Conservation (phyloP, 106 monocot species). For the Acanthochlamys bracteata region DNA sequence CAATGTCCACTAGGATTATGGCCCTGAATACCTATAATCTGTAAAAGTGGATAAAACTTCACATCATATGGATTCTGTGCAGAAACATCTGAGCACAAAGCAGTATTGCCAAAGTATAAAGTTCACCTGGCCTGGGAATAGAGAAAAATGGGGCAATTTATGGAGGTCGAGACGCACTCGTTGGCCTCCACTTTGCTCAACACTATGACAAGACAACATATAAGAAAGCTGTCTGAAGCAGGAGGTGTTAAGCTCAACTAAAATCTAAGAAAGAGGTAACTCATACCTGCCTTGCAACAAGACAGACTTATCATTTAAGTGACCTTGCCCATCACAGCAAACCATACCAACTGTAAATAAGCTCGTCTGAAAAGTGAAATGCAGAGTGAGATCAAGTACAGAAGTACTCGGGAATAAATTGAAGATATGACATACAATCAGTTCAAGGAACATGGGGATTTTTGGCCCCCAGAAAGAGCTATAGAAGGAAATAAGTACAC, state of each 20-base stretch:
- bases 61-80: background rate
- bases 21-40: constrained; percentile 91
- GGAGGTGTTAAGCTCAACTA: background rate
- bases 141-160: constrained; percentile 59
- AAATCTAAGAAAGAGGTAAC: background rate
- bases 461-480: too few species aligned
- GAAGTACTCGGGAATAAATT: too few species aligned
- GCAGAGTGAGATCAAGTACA: too few species aligned
- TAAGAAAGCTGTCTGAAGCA: background rate
- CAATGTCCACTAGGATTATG: constrained; percentile 98
- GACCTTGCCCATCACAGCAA: constrained; percentile 84
- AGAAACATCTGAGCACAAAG: background rate
- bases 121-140: constrained; percentile 90
- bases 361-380: constrained; percentile 41
- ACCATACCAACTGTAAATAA: constrained; percentile 91
- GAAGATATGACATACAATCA: too few species aligned
- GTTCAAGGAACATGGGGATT: too few species aligned
- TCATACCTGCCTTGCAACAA: constrained; percentile 77
- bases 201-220: constrained; percentile 20
- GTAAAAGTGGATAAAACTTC: constrained; percentile 8
- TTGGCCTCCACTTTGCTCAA: constrained; percentile 75
- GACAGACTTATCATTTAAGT: constrained; percentile 78
- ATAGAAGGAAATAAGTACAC: too few species aligned
- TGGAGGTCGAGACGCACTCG: constrained; percentile 73
- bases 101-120: background rate